Base-by-base conservation (phyloP, 148 eudicot species). In the Diospyros lotus region DNA sequence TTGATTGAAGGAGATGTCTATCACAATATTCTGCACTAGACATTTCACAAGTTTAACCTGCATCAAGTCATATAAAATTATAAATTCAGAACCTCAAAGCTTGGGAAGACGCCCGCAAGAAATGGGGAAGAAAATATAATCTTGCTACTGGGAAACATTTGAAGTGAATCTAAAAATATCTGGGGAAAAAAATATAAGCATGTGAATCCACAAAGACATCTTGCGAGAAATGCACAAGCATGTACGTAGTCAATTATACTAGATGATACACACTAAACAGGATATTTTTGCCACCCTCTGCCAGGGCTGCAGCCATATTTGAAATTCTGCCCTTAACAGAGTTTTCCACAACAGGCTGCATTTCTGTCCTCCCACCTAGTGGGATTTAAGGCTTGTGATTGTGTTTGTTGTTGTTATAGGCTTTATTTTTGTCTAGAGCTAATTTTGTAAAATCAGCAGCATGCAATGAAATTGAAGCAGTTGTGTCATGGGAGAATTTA, bases 21-120 rank as follows among this genome's bases (percentile, higher is more conserved):
- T 71, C 9, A 83, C 80, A 64, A 83, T 82, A 78, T 83, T 77
- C 18, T 73, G 78, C 39, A 89, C 85, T 10, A 86, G 71, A 81
- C 92, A 86, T 84, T 89, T 89, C 73, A 89, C 90, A 76, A 89
- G 87, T 76, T 89, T 89, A 56, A 89, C 92, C 92, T 89, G 90
- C 74, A 72, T 82, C 53, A 74, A 72, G 38, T 43, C 67, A 76
- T 64, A 59, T 46, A 28, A 45, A 58, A 5, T 66, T 40, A 46
- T 71, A 61, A 66, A 44, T 45, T 12, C 43, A 65, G 9, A 72
- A 58, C 60, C 9, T 73, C 66, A 64, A 18, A 51, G 13, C 59
- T 38, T 38, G 44, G 53, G 52, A n/a, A 58, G 42, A 40, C 48
- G 28, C 51, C 51, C 50, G 2, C 39, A 50, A 58, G 52, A 55